phyloP scores from a whole-genome alignment of 106 monocot species.

The Dendrobium catenatum region DNA sequence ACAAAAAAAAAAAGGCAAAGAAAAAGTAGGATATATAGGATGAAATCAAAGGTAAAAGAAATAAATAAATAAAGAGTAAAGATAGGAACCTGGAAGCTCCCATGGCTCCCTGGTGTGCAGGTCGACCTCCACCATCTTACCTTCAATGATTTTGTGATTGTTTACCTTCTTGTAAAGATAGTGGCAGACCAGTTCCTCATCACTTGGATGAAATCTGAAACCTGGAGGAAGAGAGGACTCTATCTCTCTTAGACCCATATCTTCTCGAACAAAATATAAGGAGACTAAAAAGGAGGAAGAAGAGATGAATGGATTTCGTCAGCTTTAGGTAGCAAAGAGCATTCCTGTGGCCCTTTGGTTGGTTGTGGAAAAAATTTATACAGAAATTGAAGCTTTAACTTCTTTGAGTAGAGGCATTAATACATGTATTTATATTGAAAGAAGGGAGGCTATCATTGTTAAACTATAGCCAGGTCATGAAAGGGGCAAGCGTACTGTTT shows the following conservation, averaged over 20 bases:
- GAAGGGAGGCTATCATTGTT: neutral
- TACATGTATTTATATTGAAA: constrained; percentile 8
- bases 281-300: neutral
- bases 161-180: constrained; percentile 23
- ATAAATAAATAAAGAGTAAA: neutral
- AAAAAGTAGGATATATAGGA: neutral
- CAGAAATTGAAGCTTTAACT: neutral
- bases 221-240: constrained; percentile 5
- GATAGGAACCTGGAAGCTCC: constrained; percentile 27
- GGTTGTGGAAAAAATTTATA: neutral
- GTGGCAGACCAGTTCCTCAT: constrained; percentile 8
- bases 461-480: neutral
- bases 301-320: neutral
- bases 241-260: constrained; percentile 7
- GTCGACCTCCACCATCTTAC: constrained; percentile 27
- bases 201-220: neutral
- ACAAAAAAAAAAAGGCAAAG: no score
- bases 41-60: neutral
- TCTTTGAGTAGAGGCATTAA: neutral
- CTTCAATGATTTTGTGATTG: neutral
- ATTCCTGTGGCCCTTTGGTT: neutral
- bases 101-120: constrained; percentile 32
- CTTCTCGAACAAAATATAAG: neutral
- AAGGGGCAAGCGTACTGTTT: no score
- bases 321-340: constrained; percentile 1